These are phyloP conservation scores for Colletotrichum musicola DNA, from an alignment of 2,329 filamentous ascomycete genomes.

Conservation along the genomic window DNA sequence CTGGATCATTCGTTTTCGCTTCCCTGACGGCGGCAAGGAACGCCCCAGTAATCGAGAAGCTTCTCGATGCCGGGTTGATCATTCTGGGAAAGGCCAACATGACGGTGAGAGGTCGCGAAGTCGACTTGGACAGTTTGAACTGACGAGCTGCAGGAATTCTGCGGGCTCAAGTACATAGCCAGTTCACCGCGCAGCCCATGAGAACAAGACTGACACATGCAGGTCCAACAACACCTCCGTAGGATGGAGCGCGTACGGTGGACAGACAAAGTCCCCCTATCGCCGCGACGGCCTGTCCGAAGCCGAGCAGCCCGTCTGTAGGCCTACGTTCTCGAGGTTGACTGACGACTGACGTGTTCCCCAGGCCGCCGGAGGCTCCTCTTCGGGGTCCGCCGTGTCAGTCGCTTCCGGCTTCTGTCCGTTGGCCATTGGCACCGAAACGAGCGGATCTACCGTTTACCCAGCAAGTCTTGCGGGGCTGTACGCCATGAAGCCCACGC, in stretches of 20 bases:
- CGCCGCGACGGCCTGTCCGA: slow-evolving; percentile 25
- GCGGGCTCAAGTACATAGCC: slow-evolving; percentile 5
- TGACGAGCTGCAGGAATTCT: not conserved
- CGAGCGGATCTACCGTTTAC: slow-evolving; percentile 52
- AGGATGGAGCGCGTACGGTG: slow-evolving; percentile 53
- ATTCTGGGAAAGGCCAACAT: slow-evolving; percentile 57
- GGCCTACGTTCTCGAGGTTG: not conserved
- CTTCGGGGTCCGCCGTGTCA: slow-evolving; percentile 51
- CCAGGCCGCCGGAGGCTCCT: slow-evolving; percentile 48
- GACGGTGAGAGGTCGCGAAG: slow-evolving; percentile 42
- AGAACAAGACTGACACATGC: slow-evolving; percentile 45
- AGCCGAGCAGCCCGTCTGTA: slow-evolving; percentile 34
- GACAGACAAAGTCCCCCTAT: slow-evolving; percentile 41
- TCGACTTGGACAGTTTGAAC: slow-evolving; percentile 21
- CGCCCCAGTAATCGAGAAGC: slow-evolving; percentile 51
- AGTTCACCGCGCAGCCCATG: slow-evolving; percentile 41
- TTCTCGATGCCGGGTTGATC: slow-evolving; percentile 54
- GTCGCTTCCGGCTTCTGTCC: slow-evolving; percentile 55
- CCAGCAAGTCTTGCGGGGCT: slow-evolving; percentile 53
- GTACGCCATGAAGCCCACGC: slow-evolving; percentile 51
- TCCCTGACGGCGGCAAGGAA: slow-evolving; percentile 51
- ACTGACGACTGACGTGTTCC: not conserved
- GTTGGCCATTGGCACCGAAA: slow-evolving; percentile 52
- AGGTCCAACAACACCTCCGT: slow-evolving; percentile 51
- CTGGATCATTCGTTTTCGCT: slow-evolving; percentile 53